phyloP scores from a whole-genome alignment of 192 early-diverging fungal genomes.

The Entophlyctis helioformis region DNA sequence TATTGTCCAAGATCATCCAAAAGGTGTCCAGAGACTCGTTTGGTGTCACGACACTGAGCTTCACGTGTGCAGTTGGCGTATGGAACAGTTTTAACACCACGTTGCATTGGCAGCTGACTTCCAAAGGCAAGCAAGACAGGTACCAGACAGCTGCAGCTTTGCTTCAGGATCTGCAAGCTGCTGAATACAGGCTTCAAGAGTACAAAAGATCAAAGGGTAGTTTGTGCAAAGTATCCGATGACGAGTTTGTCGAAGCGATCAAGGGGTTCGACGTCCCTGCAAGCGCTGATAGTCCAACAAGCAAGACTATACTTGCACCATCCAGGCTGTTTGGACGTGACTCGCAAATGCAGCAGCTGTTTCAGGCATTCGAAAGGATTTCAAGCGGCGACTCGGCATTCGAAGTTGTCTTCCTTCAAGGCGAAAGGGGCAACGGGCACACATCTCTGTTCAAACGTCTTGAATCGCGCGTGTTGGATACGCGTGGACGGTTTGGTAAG shows the following conservation, averaged over 20 bases:
- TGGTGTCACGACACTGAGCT: background rate
- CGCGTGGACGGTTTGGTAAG: constrained; percentile 14
- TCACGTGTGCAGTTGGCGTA: background rate
- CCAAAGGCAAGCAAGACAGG: constrained; percentile 30
- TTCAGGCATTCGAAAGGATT: constrained; percentile 10
- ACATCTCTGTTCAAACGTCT: constrained; percentile 9
- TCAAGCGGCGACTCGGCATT: constrained; percentile 1
- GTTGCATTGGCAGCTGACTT: constrained; percentile 7
- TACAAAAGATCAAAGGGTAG: background rate
- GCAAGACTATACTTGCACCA: constrained; percentile 20
- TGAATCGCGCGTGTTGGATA: constrained; percentile 6
- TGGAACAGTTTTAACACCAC: background rate
- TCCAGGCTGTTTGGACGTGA: constrained; percentile 26
- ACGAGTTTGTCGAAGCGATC: constrained; percentile 11
- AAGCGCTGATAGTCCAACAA: constrained; percentile 19
- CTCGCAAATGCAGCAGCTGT: constrained; percentile 10
- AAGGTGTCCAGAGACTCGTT: constrained; percentile 7
- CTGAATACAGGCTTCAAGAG: constrained; percentile 6
- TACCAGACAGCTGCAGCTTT: constrained; percentile 35
- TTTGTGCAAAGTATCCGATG: constrained; percentile 6
- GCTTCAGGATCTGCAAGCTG: constrained; percentile 17
- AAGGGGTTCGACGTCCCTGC: constrained; percentile 3
- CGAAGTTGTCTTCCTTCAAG: constrained; percentile 15
- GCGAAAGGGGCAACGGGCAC: constrained; percentile 13
- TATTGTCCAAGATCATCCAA: constrained; percentile 21